A percentile compares a stretch with the other conserved stretches of the same genome.
Evolutionary conservation across 129 eudicot genomes (phyloP).

Genomic region (Helianthus tuberosus): DNA sequence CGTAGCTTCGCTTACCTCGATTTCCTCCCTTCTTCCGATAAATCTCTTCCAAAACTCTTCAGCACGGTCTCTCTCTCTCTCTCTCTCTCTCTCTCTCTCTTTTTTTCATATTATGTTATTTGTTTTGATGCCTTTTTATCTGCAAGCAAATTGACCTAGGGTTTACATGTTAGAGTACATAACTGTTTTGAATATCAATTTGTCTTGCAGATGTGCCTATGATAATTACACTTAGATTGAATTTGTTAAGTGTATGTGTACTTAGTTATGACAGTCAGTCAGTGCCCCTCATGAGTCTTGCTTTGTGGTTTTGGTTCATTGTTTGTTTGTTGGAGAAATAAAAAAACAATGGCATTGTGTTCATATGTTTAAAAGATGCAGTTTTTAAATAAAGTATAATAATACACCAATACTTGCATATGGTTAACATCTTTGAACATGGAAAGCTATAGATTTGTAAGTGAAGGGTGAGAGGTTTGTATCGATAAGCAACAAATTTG

Average conservation of each 20-base stretch:
- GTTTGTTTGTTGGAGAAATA: no score
- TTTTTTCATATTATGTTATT: not conserved
- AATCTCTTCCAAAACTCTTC: constrained; percentile 86
- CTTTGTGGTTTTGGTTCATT: not conserved
- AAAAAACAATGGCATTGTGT: no score
- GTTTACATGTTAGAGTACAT: not conserved
- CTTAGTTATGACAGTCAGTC: not conserved
- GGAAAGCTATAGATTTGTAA: not conserved
- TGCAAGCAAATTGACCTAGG: not conserved
- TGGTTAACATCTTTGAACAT: not conserved
- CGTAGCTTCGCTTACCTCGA: constrained; percentile 93
- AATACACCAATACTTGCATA: not conserved
- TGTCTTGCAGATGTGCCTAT: not conserved
- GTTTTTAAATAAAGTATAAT: no score
- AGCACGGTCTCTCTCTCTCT: constrained; percentile 63
- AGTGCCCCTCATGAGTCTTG: not conserved
- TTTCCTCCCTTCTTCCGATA: constrained; percentile 68
- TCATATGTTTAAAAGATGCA: no score
- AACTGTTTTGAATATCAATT: not conserved
- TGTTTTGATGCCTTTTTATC: not conserved
- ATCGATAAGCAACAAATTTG: not conserved
- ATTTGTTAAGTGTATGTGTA: not conserved
- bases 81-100: constrained; percentile 14
- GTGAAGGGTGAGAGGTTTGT: not conserved
- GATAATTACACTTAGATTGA: not conserved